Base-by-base conservation (phyloP, 2,329 filamentous ascomycete species). In the Cercospora sp. region DNA sequence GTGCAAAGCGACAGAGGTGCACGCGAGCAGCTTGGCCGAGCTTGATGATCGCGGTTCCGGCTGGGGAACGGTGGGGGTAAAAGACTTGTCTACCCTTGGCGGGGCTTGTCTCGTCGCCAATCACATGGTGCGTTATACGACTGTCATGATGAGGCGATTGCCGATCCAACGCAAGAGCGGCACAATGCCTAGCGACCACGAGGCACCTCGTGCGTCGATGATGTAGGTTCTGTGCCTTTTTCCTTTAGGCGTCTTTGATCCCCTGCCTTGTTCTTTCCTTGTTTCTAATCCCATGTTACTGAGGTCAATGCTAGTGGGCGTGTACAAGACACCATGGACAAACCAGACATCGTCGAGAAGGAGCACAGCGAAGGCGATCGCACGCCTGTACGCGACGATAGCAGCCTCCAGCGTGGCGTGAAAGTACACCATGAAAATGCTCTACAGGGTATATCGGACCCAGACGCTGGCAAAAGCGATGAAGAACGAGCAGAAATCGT, bases 401-500 rank as follows among this genome's bases (percentile, higher is more conserved):
- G 33, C 40, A 48, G 31, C 23, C 45, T 60, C 26, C 55, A 61
- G 12, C 59, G 23, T 5, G 40, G 33, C 13, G 23, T 2, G 3
- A 23, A 30, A 1, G 2, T 6, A 0, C 51, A 13, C 23, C 28
- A n/a, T 12, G 40, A 55, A 12, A 1, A 31, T 18, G n/a, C 13
- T 28, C 1, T 45, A 10, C 30, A 60, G 13, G 36, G 28, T 10
- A 48, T 53, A 12, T 64, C 59, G 48, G 66, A 68, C 40, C 66
- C 66, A 23, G 66, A 68, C 63, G 59, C 59, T 23, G 66, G 63
- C 51, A 68, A 65, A 23, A 65, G 57, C 26, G 63, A 63, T 6
- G 63, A 65, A 60, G 66, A 68, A 51, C 63, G 63, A 31, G 62
- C 40, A 23, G 66, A 59, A 23, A 61, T 68, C 20, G 66, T 68